Base-by-base conservation (phyloP, 495 filamentous ascomycete species). In the Patellaria atrata region DNA sequence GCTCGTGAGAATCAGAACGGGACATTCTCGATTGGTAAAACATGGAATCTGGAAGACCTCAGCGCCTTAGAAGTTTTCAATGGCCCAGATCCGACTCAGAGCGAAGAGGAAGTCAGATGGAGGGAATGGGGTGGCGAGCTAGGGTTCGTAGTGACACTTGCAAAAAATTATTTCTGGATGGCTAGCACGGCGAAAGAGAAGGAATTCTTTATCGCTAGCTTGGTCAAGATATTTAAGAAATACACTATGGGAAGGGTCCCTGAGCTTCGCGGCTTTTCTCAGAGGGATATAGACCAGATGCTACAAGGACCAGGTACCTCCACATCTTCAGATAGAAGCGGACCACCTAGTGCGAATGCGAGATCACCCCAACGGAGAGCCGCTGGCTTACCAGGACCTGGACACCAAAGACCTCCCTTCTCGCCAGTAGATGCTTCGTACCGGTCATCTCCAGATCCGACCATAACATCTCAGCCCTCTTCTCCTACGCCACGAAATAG, bases 111-210 rank as follows among this genome's bases (percentile, higher is more conserved):
- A 41, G 65, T 74, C 25, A 68, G 79, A 42, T 65, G 73, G 21
- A 77, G 77, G 43, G 65, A 81, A 47, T 85, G 77, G 76, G 85
- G 82, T 22, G 70, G 75, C 26, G 73, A 71, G 34, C 67, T 73
- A 23, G 89, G 89, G 14, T 97, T 97, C 50, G 62, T 77, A n/a
- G 79, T 94, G 14, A 87, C 75, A 0, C 65, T 97, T 15, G 73
- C 79, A 8, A 97, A 97, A 55, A 80, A 84, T 0, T 97, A 97
- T 54, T 96, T 92, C 55, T 97, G 89, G 89, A 77, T 89, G 58
- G 85, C 91, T 12, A 69, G 76, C 23, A 86, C 77, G 9, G 67
- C 77, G 28, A 93, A 92, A 60, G 89, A 96, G 56, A 96, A 94
- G 64, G 85, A 92, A 37, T 96, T 93, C 59, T 97, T 97, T 55